These are phyloP conservation scores for Oryza longistaminata DNA, from an alignment of 176 grass and related monocot genomes.

Conservation along the genomic window DNA sequence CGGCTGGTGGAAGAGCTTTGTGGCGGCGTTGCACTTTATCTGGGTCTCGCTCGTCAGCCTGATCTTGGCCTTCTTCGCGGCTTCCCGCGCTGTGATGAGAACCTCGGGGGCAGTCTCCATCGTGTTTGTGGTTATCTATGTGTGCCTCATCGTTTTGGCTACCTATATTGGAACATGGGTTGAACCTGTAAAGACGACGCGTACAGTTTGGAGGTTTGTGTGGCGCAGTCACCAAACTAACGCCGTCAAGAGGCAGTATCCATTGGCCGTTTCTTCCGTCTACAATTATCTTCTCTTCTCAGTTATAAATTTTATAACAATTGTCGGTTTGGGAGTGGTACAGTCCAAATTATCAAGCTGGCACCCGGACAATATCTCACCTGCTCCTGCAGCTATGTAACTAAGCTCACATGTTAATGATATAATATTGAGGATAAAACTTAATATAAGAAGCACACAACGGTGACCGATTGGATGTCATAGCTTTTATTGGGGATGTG, in stretches of 20 bases:
- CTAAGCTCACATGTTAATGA: too few species aligned
- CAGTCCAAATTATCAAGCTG: too few species aligned
- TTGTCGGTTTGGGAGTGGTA: too few species aligned
- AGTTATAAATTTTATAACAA: not conserved
- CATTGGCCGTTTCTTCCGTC: not conserved
- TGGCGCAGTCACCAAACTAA: not conserved
- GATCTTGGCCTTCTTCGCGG: slow-evolving; percentile 13
- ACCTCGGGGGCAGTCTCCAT: too few species aligned
- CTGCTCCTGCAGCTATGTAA: too few species aligned
- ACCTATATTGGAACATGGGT: fast-evolving
- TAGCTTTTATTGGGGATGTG: too few species aligned
- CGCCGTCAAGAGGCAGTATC: not conserved
- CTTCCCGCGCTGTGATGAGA: not conserved
- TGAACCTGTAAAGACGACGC: not conserved
- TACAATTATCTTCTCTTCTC: not conserved
- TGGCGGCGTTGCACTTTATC: not conserved
- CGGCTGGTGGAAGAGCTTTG: slow-evolving; percentile 4
- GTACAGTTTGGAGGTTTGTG: not conserved
- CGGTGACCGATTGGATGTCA: too few species aligned
- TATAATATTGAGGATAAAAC: too few species aligned
- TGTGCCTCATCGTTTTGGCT: fast-evolving
- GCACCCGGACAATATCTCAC: too few species aligned
- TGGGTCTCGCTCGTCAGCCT: slow-evolving; percentile 4
- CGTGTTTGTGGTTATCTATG: not conserved
- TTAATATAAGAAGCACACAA: too few species aligned